A percentile compares a stretch with the other conserved stretches of the same genome.
These are phyloP conservation scores for Fraxinus paxiana DNA, from an alignment of 305 asterid species.

Conservation along the genomic window DNA sequence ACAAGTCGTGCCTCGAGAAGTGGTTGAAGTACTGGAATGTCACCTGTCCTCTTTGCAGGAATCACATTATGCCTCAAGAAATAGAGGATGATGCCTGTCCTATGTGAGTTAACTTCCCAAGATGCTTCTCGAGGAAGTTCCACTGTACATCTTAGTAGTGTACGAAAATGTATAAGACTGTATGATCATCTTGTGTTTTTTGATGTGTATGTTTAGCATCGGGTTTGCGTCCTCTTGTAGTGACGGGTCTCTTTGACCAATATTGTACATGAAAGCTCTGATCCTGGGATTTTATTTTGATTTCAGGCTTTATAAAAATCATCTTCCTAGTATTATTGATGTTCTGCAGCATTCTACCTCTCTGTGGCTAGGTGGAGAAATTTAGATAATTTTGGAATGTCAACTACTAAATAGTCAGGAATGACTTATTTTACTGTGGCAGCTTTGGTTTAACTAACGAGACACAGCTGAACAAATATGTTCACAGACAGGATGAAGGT, in stretches of 20 bases:
- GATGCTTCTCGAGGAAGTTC: background rate
- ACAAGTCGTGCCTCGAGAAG: constrained; percentile 68
- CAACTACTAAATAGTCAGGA: background rate
- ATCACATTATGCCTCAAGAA: constrained; percentile 63
- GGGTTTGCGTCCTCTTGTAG: constrained; percentile 62
- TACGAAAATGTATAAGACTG: constrained; percentile 19
- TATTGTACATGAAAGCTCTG: constrained; percentile 32
- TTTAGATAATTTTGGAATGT: background rate
- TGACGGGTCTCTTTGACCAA: constrained; percentile 59
- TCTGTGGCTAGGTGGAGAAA: background rate
- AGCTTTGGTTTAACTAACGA: background rate
- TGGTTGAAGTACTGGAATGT: constrained; percentile 85
- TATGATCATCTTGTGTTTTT: background rate
- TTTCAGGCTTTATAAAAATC: constrained; percentile 13
- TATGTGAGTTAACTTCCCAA: constrained; percentile 36
- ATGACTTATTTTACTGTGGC: background rate
- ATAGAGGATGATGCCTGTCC: constrained; percentile 66
- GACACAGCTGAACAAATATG: background rate
- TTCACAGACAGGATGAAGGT: background rate
- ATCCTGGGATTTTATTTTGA: constrained; percentile 23
- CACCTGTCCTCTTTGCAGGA: constrained; percentile 96
- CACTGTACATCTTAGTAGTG: constrained; percentile 41
- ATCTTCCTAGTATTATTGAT: background rate
- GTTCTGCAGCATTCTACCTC: background rate
- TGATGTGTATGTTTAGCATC: constrained; percentile 18